Conservation (phyloP, 139 green algal species). For the Tetradesmus lagerheimii region DNA sequence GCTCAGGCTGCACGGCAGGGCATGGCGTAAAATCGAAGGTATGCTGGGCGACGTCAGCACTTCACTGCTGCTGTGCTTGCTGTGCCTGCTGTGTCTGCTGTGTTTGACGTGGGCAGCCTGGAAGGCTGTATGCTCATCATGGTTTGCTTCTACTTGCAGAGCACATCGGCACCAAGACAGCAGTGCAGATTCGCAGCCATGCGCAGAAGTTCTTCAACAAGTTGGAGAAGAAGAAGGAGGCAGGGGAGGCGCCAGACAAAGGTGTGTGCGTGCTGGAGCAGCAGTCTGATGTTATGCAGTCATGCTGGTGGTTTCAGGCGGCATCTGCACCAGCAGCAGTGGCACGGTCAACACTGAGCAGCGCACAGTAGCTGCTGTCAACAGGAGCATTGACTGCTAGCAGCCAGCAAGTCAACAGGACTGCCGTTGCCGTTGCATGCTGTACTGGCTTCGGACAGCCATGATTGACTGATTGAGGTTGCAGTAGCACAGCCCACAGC, state of each 20-base stretch:
- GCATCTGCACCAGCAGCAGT: neutral
- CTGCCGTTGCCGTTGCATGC: neutral
- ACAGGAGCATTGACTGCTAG: neutral
- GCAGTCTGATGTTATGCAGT: neutral
- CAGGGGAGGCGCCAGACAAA: slow-evolving; percentile 13
- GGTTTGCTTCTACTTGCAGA: slow-evolving; percentile 65
- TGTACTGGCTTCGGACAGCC: neutral
- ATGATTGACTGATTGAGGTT: no score
- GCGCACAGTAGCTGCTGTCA: neutral
- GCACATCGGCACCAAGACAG: slow-evolving; percentile 94
- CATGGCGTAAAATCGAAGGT: slow-evolving; percentile 71
- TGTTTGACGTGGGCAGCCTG: neutral
- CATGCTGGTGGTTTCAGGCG: neutral
- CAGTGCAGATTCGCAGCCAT: slow-evolving; percentile 96
- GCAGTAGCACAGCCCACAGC: neutral
- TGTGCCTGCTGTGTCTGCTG: neutral
- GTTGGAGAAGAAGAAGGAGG: slow-evolving; percentile 58
- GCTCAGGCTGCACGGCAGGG: slow-evolving; percentile 78
- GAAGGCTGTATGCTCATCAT: neutral
- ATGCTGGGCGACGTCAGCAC: neutral
- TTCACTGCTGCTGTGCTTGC: neutral
- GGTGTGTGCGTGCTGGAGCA: slow-evolving; percentile 4
- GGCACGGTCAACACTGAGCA: no score
- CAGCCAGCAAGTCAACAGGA: neutral
- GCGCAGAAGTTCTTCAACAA: slow-evolving; percentile 96